Percentiles rank a stretch among this genome's conserved stretches.
Evolutionary conservation across 2,329 filamentous ascomycete species (phyloP).

Genomic region (Colletotrichum truncatum): DNA sequence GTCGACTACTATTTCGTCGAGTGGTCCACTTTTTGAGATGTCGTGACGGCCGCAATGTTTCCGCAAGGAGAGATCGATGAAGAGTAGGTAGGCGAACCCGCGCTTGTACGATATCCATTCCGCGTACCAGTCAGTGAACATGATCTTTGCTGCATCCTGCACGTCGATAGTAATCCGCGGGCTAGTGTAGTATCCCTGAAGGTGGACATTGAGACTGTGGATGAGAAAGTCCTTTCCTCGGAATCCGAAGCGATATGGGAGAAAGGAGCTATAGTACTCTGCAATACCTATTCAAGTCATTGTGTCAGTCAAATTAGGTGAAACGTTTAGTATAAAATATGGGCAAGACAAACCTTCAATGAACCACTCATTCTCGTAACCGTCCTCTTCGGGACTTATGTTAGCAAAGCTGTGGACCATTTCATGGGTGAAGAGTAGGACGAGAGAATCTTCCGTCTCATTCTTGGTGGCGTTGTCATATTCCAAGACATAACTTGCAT

Average conservation of each 20-base stretch:
- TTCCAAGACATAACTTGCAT: constrained; percentile 27
- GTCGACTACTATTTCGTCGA: neutral
- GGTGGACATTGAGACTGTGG: constrained; percentile 10
- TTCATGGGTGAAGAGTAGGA: constrained; percentile 24
- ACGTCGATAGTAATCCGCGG: constrained; percentile 17
- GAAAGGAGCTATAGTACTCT: constrained; percentile 20
- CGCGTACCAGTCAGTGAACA: constrained; percentile 28
- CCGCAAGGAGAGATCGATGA: constrained; percentile 4
- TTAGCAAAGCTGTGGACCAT: constrained; percentile 30
- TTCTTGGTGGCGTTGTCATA: constrained; percentile 16
- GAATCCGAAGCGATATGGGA: constrained; percentile 29
- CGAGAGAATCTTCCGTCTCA: constrained; percentile 10
- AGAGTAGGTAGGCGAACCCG: constrained; percentile 6
- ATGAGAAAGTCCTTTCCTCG: constrained; percentile 22
- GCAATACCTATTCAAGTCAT: constrained; percentile 9
- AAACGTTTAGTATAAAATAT: too few species aligned
- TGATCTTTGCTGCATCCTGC: constrained; percentile 8
- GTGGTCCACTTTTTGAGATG: neutral
- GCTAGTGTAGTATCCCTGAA: constrained; percentile 27
- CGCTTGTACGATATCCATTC: constrained; percentile 26
- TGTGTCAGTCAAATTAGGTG: too few species aligned
- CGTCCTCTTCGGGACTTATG: constrained; percentile 19
- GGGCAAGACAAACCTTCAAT: constrained; percentile 14
- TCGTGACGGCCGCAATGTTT: neutral
- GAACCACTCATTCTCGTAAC: constrained; percentile 29